A percentile compares a stretch with the other conserved stretches of the same genome.
phyloP scores from a whole-genome alignment of 2,329 filamentous ascomycete species.

The Fusarium citri region DNA sequence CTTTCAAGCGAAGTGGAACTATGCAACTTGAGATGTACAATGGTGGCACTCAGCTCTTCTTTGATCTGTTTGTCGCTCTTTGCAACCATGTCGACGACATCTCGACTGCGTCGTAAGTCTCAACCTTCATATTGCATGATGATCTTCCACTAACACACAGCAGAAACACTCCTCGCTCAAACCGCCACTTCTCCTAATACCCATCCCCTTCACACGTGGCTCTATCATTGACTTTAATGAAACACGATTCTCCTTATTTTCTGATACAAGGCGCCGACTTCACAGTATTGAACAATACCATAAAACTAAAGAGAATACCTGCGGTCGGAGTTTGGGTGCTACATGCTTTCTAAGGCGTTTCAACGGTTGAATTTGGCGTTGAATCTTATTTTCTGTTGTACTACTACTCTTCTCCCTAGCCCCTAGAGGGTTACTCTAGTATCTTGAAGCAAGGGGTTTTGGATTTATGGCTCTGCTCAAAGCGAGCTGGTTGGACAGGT shows the following conservation, averaged over 20 bases:
- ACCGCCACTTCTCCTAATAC: slow-evolving; percentile 54
- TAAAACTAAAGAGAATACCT: slow-evolving; percentile 37
- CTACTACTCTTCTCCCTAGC: slow-evolving; percentile 48
- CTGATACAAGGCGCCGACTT: slow-evolving; percentile 24
- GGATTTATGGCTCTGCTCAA: slow-evolving; percentile 16
- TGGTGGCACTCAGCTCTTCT: slow-evolving; percentile 85
- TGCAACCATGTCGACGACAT: slow-evolving; percentile 88
- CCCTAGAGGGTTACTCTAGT: slow-evolving; percentile 14
- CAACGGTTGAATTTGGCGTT: slow-evolving; percentile 20
- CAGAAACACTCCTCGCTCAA: slow-evolving; percentile 60
- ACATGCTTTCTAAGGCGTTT: slow-evolving; percentile 28
- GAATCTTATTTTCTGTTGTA: slow-evolving; percentile 47
- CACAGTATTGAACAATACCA: slow-evolving; percentile 24
- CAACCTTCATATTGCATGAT: neutral
- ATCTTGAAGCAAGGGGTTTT: slow-evolving; percentile 27
- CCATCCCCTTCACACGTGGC: neutral
- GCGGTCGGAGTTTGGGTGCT: slow-evolving; percentile 32
- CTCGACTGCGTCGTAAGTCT: slow-evolving; percentile 65
- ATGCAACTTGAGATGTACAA: slow-evolving; percentile 96
- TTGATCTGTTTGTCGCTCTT: slow-evolving; percentile 92
- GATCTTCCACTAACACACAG: neutral
- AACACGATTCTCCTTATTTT: slow-evolving; percentile 23
- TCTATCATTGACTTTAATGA: slow-evolving; percentile 41
- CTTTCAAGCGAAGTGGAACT: slow-evolving; percentile 92
- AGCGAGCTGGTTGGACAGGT: slow-evolving; percentile 18